Base-by-base conservation (phyloP, 805 yeast species). In the Candida glaebosa region DNA sequence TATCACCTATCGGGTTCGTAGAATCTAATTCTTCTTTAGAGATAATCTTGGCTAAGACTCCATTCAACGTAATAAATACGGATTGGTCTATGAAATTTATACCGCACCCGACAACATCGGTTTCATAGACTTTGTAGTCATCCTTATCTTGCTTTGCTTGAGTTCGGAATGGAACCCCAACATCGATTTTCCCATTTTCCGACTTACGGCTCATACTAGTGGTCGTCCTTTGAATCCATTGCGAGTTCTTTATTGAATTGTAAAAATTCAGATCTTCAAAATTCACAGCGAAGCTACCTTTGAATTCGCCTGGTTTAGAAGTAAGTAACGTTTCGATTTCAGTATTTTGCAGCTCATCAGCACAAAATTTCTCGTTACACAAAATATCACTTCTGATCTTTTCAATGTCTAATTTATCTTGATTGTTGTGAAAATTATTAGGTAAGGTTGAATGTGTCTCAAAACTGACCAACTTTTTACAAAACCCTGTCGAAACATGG, bases 51-150 rank as follows among this genome's bases (percentile, higher is more conserved):
- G 61, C 60, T 28, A 63, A 48, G 3, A 85, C 71, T 2, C 96
- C 97, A 61, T 90, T 89, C 57, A 85, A 82, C 0, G 96, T 89
- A 48, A 79, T 78, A 52, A 89, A 90, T 2, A 87, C 72, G 0
- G 80, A 63, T 32, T 78, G 73, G 31, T 76, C 77, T 12, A 75
- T 67, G 51, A 78, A 84, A 63, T 89, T 84, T 18, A 88, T 73
- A 3, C 96, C 96, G 60, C 90, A 84, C 0, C 97, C 97, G 47
- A 90, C 73, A 2, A 76, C 68, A 59, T 88, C 96, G 17, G 60
- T 52, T 32, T 46, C 52, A 35, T 44, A 47, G 2, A 40, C 18
- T 34, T 53, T 54, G 15, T 36, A 45, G 2, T 24, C 31, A 6
- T 43, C 34, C 14, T 16, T n/a, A 15, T 52, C 56, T 5, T 41